Evolutionary conservation across 2,329 filamentous ascomycete species (phyloP).

Genomic region (Aspergillus ustus): DNA sequence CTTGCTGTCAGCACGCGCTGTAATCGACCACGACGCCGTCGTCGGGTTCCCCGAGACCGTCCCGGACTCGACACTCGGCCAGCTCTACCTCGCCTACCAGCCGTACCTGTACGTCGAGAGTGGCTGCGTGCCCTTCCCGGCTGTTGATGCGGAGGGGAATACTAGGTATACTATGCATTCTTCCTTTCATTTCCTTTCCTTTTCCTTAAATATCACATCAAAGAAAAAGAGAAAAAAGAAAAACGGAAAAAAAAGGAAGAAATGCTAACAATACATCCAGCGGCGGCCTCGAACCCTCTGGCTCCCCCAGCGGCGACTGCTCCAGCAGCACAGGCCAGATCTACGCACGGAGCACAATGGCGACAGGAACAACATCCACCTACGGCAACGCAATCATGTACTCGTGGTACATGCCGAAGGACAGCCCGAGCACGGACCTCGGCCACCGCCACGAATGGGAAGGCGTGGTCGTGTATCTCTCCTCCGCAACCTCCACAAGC

Average conservation of each 20-base stretch:
- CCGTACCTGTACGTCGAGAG: conserved; percentile 60
- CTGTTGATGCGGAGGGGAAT: conserved; percentile 62
- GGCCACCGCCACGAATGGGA: conserved; percentile 64
- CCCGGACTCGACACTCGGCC: conserved; percentile 52
- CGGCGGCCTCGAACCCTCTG: conserved; percentile 50
- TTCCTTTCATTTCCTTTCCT: background rate
- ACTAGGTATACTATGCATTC: conserved; percentile 59
- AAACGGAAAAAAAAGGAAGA: background rate
- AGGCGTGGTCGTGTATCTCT: conserved; percentile 58
- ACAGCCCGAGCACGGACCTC: conserved; percentile 48
- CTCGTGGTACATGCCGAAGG: conserved; percentile 58
- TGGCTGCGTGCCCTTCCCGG: conserved; percentile 67
- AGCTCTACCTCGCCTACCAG: conserved; percentile 60
- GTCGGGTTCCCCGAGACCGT: conserved; percentile 61
- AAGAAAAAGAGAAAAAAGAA: background rate
- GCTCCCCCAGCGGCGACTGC: conserved; percentile 47
- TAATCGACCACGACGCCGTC: conserved; percentile 53
- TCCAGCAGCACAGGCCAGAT: conserved; percentile 55
- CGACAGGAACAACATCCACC: background rate
- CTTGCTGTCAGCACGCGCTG: conserved; percentile 38
- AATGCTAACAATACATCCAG: conserved; percentile 30
- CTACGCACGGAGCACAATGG: conserved; percentile 48
- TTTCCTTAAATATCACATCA: background rate
- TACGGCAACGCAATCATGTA: conserved; percentile 56
- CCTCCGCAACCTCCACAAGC: conserved; percentile 38